Evolutionary conservation across 371 early-diverging fungal genomes (phyloP).

Genomic region (Mucor lusitanicus): DNA sequence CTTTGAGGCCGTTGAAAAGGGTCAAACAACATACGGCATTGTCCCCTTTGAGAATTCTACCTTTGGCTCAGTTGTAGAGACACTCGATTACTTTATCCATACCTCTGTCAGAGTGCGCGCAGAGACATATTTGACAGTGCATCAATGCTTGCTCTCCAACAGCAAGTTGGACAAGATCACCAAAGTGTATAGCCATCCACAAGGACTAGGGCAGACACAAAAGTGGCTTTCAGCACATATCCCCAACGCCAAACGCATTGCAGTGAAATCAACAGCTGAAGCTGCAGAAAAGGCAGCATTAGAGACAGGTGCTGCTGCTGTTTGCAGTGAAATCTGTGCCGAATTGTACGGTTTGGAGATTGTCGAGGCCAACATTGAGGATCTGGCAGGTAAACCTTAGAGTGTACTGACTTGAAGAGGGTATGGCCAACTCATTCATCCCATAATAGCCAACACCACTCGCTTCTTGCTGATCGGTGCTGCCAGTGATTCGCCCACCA

Average conservation of each 20-base stretch:
- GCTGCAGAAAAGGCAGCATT: slow-evolving; percentile 88
- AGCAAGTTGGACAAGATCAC: slow-evolving; percentile 62
- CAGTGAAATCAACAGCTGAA: slow-evolving; percentile 83
- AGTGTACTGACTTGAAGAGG: background rate
- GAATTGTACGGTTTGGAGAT: slow-evolving; percentile 82
- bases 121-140: slow-evolving; percentile 69
- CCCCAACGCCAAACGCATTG: slow-evolving; percentile 72
- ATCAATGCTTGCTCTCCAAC: slow-evolving; percentile 82
- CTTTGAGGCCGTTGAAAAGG: slow-evolving; percentile 79
- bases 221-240: slow-evolving; percentile 71
- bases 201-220: slow-evolving; percentile 89
- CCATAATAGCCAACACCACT: slow-evolving; percentile 79
- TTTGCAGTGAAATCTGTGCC: slow-evolving; percentile 81
- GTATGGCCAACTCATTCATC: background rate
- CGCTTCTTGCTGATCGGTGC: slow-evolving; percentile 88
- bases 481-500: slow-evolving; percentile 70
- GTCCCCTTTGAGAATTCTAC: slow-evolving; percentile 96
- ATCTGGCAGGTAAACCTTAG: slow-evolving; percentile 30
- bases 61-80: slow-evolving; percentile 82
- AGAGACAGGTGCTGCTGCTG: slow-evolving; percentile 83
- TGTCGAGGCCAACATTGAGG: slow-evolving; percentile 76
- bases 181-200: slow-evolving; percentile 90
- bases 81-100: slow-evolving; percentile 77
- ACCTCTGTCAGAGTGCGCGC: slow-evolving; percentile 61
- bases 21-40: slow-evolving; percentile 83